Base-by-base conservation (phyloP, 176 grass and related monocot species). In the Alloteropsis semialata region DNA sequence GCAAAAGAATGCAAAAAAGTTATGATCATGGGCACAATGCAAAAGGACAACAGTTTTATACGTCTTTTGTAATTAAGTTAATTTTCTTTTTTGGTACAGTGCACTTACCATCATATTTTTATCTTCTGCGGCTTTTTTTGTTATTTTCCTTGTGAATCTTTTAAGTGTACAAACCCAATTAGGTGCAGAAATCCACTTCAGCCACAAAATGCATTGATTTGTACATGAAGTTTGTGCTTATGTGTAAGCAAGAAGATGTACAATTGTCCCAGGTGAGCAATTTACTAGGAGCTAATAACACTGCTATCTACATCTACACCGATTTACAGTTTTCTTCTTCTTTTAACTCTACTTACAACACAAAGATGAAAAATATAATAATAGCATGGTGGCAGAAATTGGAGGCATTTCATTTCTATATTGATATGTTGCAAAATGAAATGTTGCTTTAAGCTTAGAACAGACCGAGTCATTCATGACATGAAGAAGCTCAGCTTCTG, bases 401-500 rank as follows among this genome's bases (percentile, higher is more conserved):
- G 10, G 37, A 24, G 6, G 55, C 30, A 1, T 68, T 75, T 88
- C 29, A 48, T 67, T 44, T 56, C 13, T 37, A 84, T 59, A 13
- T 56, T 67, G 16, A 75, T 75, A 59, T 75, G 64, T 41, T 80
- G 39, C 18, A 88, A 50, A 60, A 87, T 60, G 14, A 63, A 76
- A 80, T 36, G 65, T 21, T 82, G 76, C 2, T 71, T 63, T 39
- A 81, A 88, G 61, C 46, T 78, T 86, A 43, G 53, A 88, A 81
- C 88, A 77, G 69, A 98, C 96, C 61, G 96, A 86, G 87, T 98
- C 96, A 84, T 98, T 95, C 96, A 98, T 93, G 65, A 98, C 96
- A 76, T 98, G 87, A 57, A 98, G 65, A 84, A 98, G 84, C 78
- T 98, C 96, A 61, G 89, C 65, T 83, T 98, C 96, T 72, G 96